These are phyloP conservation scores for Blastobotrys chiropterorum DNA, from an alignment of 805 yeast genomes.

Conservation along the genomic window DNA sequence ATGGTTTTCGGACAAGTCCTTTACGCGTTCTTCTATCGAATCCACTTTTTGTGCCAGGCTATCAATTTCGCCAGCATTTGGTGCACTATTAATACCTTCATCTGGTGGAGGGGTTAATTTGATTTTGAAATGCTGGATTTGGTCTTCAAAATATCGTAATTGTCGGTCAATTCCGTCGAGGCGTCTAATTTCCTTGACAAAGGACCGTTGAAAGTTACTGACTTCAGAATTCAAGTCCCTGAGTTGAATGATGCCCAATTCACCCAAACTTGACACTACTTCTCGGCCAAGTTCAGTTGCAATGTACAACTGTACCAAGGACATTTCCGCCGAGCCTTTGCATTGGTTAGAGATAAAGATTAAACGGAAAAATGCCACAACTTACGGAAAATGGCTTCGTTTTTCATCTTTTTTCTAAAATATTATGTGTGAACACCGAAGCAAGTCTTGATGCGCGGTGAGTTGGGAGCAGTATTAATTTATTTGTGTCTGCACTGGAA, in stretches of 20 bases:
- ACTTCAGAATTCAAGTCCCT: constrained; percentile 77
- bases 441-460: not conserved
- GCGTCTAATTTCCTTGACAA: constrained; percentile 77
- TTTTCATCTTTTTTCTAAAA: constrained; percentile 7
- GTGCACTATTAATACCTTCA: constrained; percentile 14
- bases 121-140: constrained; percentile 26
- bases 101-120: constrained; percentile 18
- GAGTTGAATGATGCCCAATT: constrained; percentile 76
- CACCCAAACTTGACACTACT: constrained; percentile 74
- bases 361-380: constrained; percentile 1
- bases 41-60: constrained; percentile 57
- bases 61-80: constrained; percentile 58
- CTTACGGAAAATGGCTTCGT: constrained; percentile 24
- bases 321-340: constrained; percentile 91
- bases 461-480: not conserved
- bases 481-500: too few relatives aligned
- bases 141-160: constrained; percentile 34
- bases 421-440: not conserved
- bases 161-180: constrained; percentile 82
- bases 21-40: constrained; percentile 62
- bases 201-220: constrained; percentile 79
- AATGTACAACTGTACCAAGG: constrained; percentile 82
- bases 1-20: constrained; percentile 61
- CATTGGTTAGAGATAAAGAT: not conserved
- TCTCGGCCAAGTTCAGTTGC: constrained; percentile 87